Evolutionary conservation across 176 grass and related monocot species (phyloP).

Genomic region (Dactylis glomerata): DNA sequence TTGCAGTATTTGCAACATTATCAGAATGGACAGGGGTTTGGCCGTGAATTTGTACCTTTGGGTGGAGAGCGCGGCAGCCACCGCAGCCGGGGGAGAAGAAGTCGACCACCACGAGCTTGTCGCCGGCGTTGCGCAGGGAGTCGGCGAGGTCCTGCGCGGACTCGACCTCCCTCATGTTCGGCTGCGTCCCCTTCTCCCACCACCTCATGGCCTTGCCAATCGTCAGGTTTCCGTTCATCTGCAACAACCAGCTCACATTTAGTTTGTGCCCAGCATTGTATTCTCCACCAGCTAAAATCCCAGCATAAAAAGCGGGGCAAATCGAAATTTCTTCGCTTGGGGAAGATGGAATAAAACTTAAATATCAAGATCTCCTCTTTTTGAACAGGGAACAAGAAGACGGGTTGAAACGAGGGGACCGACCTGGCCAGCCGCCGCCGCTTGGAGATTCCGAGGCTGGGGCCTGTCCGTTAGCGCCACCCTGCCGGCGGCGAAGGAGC

Average conservation of each 20-base stretch:
- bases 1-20: not conserved
- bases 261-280: not conserved
- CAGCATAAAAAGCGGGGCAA: not conserved
- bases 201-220: conserved; percentile 55
- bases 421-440: conserved; percentile 39
- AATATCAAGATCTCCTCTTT: not conserved
- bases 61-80: conserved; percentile 75
- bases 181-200: conserved; percentile 55
- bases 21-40: not conserved
- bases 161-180: conserved; percentile 59
- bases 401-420: not conserved
- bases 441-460: conserved; percentile 26
- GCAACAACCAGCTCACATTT: conserved; percentile 11
- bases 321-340: not conserved
- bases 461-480: conserved; percentile 31
- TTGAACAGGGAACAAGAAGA: not conserved
- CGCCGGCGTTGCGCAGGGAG: conserved; percentile 49
- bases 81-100: conserved; percentile 78
- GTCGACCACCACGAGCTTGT: conserved; percentile 62
- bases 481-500: conserved; percentile 44
- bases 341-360: not conserved
- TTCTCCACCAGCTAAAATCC: not conserved
- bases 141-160: conserved; percentile 56
- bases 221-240: conserved; percentile 55
- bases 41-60: conserved; percentile 44